Evolutionary conservation across 176 grass and related monocot genomes (phyloP), one percentile per base, ranked within the genome.

Genomic region (Triticum turgidum): DNA sequence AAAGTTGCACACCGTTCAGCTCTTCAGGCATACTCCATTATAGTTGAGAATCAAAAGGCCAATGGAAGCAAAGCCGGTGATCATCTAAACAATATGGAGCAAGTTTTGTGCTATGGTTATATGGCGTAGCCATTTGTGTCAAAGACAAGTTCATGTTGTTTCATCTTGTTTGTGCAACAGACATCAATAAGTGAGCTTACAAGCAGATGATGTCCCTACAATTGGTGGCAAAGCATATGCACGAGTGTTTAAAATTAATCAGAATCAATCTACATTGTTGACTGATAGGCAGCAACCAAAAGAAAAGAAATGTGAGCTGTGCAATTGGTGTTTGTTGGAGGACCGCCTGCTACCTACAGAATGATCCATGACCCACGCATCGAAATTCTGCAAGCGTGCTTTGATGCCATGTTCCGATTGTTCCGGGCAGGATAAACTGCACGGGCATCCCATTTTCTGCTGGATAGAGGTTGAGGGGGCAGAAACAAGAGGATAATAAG

Each of bases 121-220:
- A 52, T 52, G 73, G 13, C 14, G 24, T 51, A 76, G 73, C 13
- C 44, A 29, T 76, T 76, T 13, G 22, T 75, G 24, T 14, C 72
- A 51, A 30, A 75, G 13, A 72, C 32, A 82, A 70, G 14, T 54
- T 8, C 49, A 73, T 73, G 51, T 18, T 17, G 34, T 71, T 27
- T 20, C 72, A 80, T 47, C 41, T 41, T 37, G 73, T 61, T 74
- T 15, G 70, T 81, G 70, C 71, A 76, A 35, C 37, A 81, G 42
- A 38, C 61, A 86, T 61, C 78, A 89, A 86, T 82, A 24, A 82
- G 14, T 86, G 72, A 75, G 42, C 22, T 49, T 74, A 49, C 72
- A 49, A 75, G 51, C 63, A 69, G 59, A 27, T 62, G 51, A 25
- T 86, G 78, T 73, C 58, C 37, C 14, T 52, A 76, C 22, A 70